These are phyloP conservation scores for Euphorbia tirucalli DNA, from an alignment of 345 rosid species.

Conservation along the genomic window DNA sequence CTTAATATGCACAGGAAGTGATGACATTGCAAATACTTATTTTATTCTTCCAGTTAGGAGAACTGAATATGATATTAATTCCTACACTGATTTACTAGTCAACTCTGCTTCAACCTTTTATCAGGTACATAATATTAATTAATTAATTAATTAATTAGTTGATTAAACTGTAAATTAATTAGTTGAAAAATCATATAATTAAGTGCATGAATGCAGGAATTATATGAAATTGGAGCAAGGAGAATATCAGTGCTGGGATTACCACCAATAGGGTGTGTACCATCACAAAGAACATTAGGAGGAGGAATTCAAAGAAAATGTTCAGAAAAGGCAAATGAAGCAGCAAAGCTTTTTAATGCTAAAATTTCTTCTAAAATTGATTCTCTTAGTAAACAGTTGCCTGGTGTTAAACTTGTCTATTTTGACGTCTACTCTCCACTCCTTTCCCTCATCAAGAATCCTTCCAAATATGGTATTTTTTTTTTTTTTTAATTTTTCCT, in stretches of 20 bases:
- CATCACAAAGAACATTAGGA: conserved; percentile 61
- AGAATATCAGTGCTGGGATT: conserved; percentile 45
- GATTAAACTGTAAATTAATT: too few species aligned
- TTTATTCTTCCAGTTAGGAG: neutral
- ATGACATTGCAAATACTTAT: conserved; percentile 33
- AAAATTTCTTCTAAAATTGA: conserved; percentile 39
- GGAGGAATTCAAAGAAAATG: conserved; percentile 57
- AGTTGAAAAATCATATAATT: too few species aligned
- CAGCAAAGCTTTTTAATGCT: conserved; percentile 54
- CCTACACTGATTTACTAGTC: conserved; percentile 31
- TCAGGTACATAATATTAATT: conserved; percentile 15
- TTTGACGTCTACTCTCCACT: conserved; percentile 41
- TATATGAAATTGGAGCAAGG: conserved; percentile 56
- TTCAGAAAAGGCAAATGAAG: conserved; percentile 44
- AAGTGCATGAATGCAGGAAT: conserved; percentile 46
- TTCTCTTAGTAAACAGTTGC: conserved; percentile 28
- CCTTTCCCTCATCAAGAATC: conserved; percentile 38
- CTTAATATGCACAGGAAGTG: conserved; percentile 18
- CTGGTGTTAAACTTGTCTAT: conserved; percentile 36
- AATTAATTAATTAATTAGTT: too few species aligned
- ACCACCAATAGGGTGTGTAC: conserved; percentile 72
- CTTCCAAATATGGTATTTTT: conserved; percentile 49
- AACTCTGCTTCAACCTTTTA: conserved; percentile 22
- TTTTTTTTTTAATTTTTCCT: neutral
- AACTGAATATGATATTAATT: conserved; percentile 13